Evolutionary conservation across 495 filamentous ascomycete species (phyloP), one percentile per base, ranked within the genome.

Genomic region (Penicillium robsamsonii): DNA sequence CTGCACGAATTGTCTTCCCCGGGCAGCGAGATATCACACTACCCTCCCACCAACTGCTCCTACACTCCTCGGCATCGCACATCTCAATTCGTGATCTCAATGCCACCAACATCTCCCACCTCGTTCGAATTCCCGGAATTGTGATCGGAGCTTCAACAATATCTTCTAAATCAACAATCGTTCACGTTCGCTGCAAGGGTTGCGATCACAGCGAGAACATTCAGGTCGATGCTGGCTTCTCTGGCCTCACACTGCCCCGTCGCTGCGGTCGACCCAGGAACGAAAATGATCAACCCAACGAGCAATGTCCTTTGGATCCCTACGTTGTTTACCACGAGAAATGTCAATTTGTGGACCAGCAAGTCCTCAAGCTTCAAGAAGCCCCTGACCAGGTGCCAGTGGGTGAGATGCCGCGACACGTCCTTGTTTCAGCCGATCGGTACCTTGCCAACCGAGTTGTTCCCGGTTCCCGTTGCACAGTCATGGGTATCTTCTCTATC

Each of bases 401-500:
- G 1, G 95, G 95, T 70, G 95, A 99, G 71, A 78, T 99, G 25
- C 95, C 95, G 3, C 82, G 95, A 27, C 95, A 97, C 68, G 93
- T 97, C 44, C 81, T 97, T 55, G 88, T 97, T 53, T 94, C 91
- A 0, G 94, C 95, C 29, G 95, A 99, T 66, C 85, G 95, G 13
- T 97, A 99, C 65, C 80, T 99, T 18, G 91, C 93, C 20, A 99
- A 99, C 67, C 85, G 91, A 25, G 95, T 97, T 5, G 93, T 97
- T 10, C 95, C 95, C 18, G 95, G 95, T 7, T 94, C 95, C 18
- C 81, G 93, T 63, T 97, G 95, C 65, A 96, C 91, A 0, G 78
- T 97, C 11, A 97, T 93, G 86, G 95, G 95, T 18, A 92, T 99
- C 48, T 99, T 96, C 77, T 96, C 92, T 33, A 97, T 97, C 67